Percentiles rank a stretch among this genome's conserved stretches.
Conservation (phyloP, 371 early-diverging fungal species). For the Capillidium rhysosporum region DNA sequence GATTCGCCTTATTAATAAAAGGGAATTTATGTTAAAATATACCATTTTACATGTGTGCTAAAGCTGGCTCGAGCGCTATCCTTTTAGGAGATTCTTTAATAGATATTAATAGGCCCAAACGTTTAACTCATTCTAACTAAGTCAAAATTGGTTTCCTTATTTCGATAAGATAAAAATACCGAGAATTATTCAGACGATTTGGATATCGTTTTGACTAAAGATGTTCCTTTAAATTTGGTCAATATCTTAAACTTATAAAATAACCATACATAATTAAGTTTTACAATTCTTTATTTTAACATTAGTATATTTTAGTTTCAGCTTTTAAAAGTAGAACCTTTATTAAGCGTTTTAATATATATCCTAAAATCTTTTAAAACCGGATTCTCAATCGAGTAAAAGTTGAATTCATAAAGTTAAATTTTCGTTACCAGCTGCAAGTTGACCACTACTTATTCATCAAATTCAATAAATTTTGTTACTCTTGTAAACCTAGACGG, state of each 20-base stretch:
- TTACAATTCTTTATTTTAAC: no score
- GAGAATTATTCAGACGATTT: slow-evolving; percentile 28
- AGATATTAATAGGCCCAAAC: slow-evolving; percentile 49
- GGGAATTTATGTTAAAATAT: slow-evolving; percentile 30
- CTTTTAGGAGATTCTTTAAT: slow-evolving; percentile 53
- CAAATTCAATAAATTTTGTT: no score
- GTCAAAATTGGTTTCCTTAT: slow-evolving; percentile 47
- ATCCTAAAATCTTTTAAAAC: no score
- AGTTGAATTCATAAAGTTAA: no score
- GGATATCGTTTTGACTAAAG: slow-evolving; percentile 48
- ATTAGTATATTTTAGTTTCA: no score
- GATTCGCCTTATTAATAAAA: slow-evolving; percentile 60
- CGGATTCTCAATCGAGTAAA: no score
- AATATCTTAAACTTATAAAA: slow-evolving; percentile 5
- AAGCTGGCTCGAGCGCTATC: slow-evolving; percentile 28
- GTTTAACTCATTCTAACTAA: slow-evolving; percentile 25
- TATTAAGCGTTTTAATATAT: no score
- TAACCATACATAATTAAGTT: background rate
- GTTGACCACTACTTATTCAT: no score
- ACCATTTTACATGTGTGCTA: slow-evolving; percentile 17
- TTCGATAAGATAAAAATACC: slow-evolving; percentile 28
- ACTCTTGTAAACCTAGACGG: no score
- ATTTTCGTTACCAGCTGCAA: no score
- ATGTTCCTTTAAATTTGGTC: slow-evolving; percentile 28
- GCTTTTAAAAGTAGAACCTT: no score